Conservation (phyloP, 495 filamentous ascomycete genomes). For the Evansstolkia leycettana region DNA sequence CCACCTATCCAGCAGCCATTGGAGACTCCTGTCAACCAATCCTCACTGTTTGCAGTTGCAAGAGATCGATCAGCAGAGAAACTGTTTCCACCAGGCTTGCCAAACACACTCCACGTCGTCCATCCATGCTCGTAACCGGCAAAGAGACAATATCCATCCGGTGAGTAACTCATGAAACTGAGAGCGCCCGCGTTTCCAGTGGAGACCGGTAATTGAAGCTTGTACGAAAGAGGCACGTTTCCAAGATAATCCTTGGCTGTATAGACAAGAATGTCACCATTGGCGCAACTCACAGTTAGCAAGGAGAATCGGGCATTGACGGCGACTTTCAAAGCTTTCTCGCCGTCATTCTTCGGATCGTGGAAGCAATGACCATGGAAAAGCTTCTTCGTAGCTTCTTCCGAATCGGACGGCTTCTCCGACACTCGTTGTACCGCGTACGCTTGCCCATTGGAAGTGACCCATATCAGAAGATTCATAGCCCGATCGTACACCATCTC, state of each 20-base stretch:
- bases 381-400: slow-evolving; percentile 42
- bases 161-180: slow-evolving; percentile 73
- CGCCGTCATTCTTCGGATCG: slow-evolving; percentile 42
- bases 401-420: slow-evolving; percentile 14
- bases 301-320: slow-evolving; percentile 93
- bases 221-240: slow-evolving; percentile 83
- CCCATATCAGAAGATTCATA: slow-evolving; percentile 94
- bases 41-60: slow-evolving; percentile 55
- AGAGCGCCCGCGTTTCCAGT: slow-evolving; percentile 50
- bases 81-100: slow-evolving; percentile 72
- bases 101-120: slow-evolving; percentile 95
- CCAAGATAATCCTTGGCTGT: slow-evolving; percentile 86
- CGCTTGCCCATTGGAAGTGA: slow-evolving; percentile 78
- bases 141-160: slow-evolving; percentile 94
- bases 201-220: slow-evolving; percentile 54
- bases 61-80: slow-evolving; percentile 57
- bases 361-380: slow-evolving; percentile 93
- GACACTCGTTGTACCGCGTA: slow-evolving; percentile 78
- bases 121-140: slow-evolving; percentile 88
- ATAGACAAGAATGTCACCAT: slow-evolving; percentile 75
- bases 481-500: slow-evolving; percentile 95
- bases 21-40: slow-evolving; percentile 64
- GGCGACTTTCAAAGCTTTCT: slow-evolving; percentile 58
- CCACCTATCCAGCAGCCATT: slow-evolving; percentile 78
- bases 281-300: slow-evolving; percentile 72